Evolutionary conservation across 192 early-diverging fungal species (phyloP), one percentile per base, ranked within the genome.

Genomic region (Entomortierella beljakovae): DNA sequence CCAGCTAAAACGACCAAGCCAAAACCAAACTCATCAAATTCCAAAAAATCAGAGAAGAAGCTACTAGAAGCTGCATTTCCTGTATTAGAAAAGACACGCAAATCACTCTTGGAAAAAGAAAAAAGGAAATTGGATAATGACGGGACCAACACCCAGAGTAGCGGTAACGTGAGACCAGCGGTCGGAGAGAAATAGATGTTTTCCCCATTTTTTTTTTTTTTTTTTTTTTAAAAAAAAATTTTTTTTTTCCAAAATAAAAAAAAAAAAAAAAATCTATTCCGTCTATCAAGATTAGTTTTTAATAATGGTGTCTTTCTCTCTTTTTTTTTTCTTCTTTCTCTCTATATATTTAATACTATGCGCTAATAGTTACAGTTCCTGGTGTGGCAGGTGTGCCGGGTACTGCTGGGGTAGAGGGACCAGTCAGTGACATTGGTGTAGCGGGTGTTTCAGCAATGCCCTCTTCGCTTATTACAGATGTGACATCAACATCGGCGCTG

Each of bases 11-110:
- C 42, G 18, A 25, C 25, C 51, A 53, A 25, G 51, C n/a, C 64
- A 28, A 55, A 49, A 29, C 10, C 26, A 16, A 0, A 1, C 37
- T 23, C 50, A 65, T 9, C 64, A n/a, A n/a, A n/a, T n/a, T n/a
- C 13, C 37, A 38, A 38, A 38, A 20, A 46, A 46, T 46, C 51
- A 23, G 23, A 53, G 18, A 29, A n/a, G n/a, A 53, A 53, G 51
- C 10, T 28, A 53, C 23, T 53, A 53, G 2, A 53, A 25, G 5
- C 23, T 3, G 34, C 25, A 1, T 69, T 42, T 35, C 56, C 67
- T 18, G 67, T 69, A 10, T 31, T 69, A 22, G 48, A 40, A 15
- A 69, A 69, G 57, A 69, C 67, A 0, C 67, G 58, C 1, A 60
- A 51, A 37, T 46, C 51, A 11, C 35, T 69, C 6, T 10, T 26